Evolutionary conservation across 352 stramenopile genomes (phyloP), one percentile per base, ranked within the genome.

Genomic region (Detonula confervacea): DNA sequence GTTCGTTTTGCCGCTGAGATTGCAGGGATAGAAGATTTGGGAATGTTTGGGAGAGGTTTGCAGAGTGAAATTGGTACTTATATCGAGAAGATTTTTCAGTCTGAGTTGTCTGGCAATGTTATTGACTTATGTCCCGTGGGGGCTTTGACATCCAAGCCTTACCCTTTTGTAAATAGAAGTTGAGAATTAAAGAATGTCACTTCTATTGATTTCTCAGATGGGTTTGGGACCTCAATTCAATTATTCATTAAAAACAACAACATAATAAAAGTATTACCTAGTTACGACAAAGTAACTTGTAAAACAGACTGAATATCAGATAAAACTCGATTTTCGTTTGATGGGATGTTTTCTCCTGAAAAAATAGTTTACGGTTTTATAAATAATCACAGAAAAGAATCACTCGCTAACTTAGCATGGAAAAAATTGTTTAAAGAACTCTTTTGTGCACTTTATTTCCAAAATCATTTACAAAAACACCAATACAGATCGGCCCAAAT

Each of bases 71-170:
- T 90, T 79, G 81, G 77, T 37, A 88, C 74, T 80, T 90, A 85
- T 64, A 60, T 84, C 30, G 35, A 64, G 25, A 75, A 73, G 61
- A 33, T 78, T 73, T 73, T 89, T 82, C 54, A 77, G 66, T 86
- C 76, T 24, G 68, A 90, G 76, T 65, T 90, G 49, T 90, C 83
- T 39, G 88, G 77, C 54, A 82, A 81, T 84, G 65, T 88, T 42
- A 84, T 80, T 74, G 84, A 91, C 63, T 76, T 91, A 59, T 91
- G 86, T 57, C 86, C 86, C 11, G 86, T 91, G 25, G 85, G 86
- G 62, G 83, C 83, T 75, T 56, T 90, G 51, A 90, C 84, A 29
- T 83, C 77, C 39, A 88, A 88, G 56, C 78, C 82, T 59, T 90
- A 88, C 52, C 72, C 82, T 39, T 90, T 91, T 80, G 67, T 71